Evolutionary conservation across 1,284 basidiomycete species (phyloP).

Genomic region (Xanthoconium separans): DNA sequence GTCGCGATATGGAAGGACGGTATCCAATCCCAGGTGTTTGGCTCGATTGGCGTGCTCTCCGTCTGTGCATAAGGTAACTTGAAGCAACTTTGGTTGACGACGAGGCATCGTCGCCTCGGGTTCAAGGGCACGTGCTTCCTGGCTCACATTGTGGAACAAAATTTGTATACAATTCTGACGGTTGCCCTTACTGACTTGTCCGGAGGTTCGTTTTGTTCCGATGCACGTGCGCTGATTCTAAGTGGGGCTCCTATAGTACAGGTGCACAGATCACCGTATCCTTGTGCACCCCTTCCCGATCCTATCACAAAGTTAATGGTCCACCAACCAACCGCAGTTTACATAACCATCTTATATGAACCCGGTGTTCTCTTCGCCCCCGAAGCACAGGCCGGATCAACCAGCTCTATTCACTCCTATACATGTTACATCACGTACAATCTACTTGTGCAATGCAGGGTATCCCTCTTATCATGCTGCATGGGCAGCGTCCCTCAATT

Average conservation of each 20-base stretch:
- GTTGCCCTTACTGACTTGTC: neutral
- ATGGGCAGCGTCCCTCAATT: neutral
- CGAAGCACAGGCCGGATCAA: neutral
- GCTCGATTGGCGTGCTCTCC: neutral
- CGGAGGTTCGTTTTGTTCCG: neutral
- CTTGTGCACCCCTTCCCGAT: neutral
- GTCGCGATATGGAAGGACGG: neutral
- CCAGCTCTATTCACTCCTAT: neutral
- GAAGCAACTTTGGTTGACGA: neutral
- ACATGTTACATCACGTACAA: neutral
- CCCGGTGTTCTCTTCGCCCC: neutral
- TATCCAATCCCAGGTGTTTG: neutral
- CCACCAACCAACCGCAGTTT: neutral
- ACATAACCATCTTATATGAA: neutral
- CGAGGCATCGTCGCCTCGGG: neutral
- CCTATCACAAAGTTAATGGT: neutral
- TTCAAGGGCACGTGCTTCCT: neutral
- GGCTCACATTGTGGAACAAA: neutral
- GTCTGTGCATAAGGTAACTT: neutral
- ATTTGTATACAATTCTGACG: neutral
- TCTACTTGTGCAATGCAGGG: neutral
- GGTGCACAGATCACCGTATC: neutral
- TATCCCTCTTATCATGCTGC: slow-evolving; percentile 1
- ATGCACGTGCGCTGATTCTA: neutral
- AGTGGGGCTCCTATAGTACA: neutral